These are phyloP conservation scores for Aspergillus ellipticus DNA, from an alignment of 495 filamentous ascomycete genomes.

Conservation along the genomic window DNA sequence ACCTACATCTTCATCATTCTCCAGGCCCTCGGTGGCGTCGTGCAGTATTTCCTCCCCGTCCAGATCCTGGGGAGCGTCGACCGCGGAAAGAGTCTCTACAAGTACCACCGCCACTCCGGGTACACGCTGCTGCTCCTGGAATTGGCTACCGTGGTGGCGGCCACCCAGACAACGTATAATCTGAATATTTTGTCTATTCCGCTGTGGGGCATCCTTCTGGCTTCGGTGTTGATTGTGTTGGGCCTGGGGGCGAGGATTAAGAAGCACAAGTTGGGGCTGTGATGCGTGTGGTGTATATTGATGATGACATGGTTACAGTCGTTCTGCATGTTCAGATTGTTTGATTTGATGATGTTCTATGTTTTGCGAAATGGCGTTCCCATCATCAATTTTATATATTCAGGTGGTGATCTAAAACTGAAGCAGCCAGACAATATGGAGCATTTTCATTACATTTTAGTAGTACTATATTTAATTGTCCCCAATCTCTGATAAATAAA, in stretches of 20 bases:
- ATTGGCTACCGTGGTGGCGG: constrained; percentile 69
- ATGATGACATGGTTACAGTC: background rate
- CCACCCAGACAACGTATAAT: constrained; percentile 71
- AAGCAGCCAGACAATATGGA: too few relatives aligned
- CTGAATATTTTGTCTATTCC: constrained; percentile 59
- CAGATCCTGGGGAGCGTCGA: constrained; percentile 70
- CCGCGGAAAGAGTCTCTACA: constrained; percentile 77
- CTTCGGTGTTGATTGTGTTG: constrained; percentile 55
- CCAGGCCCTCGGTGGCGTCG: constrained; percentile 75
- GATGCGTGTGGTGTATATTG: background rate
- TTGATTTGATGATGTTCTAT: too few relatives aligned
- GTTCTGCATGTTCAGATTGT: too few relatives aligned
- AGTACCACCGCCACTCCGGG: constrained; percentile 79
- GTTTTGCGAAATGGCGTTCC: too few relatives aligned
- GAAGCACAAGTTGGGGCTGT: constrained; percentile 74
- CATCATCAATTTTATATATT: too few relatives aligned
- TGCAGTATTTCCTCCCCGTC: constrained; percentile 67
- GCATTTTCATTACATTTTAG: too few relatives aligned
- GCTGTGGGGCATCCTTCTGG: constrained; percentile 65
- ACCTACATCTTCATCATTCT: constrained; percentile 68
- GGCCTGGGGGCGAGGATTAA: constrained; percentile 77
- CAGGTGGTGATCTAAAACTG: too few relatives aligned
- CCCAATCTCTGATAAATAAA: too few relatives aligned
- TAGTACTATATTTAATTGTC: too few relatives aligned
- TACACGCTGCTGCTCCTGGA: constrained; percentile 69